Evolutionary conservation across 306 rosid genomes (phyloP), one percentile per base, ranked within the genome.

Genomic region (Prunus mume): DNA sequence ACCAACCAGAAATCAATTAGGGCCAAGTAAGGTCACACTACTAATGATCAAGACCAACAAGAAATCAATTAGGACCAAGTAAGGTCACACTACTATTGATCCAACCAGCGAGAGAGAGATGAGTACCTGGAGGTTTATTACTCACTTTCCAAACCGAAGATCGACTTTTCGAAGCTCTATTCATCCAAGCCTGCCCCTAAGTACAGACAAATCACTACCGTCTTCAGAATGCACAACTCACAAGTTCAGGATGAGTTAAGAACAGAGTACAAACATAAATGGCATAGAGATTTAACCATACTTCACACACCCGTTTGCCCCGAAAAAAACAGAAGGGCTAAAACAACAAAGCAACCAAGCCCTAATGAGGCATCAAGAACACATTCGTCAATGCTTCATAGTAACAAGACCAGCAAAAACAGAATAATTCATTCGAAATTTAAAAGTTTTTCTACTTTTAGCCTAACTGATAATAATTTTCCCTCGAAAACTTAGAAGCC

Each of bases 151-250:
- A 83, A 73, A 73, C 88, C 19, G 89, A 75, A 61, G 58, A 25
- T 58, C 91, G 86, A 55, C 25, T 34, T 82, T 70, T 88, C 10
- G 97, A 88, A 7, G 96, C 96, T 82, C 77, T 87, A 69, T 72
- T 78, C 60, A 90, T 87, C 98, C 98, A 93, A 83, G 80, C 82
- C 64, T 79, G 84, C 46, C 90, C 98, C 97, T 93, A 63, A 74
- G 46, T 27, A 58, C 17, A 67, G 4, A 55, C 30, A 54, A 68
- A 52, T 12, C 75, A 30, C 49, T 28, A 70, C 63, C 41, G 43
- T 55, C 62, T 52, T 82, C 78, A 76, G 65, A n/a, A 79, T 65
- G 25, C 76, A 60, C 27, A 30, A 13, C 50, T 72, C 67, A 9
- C 50, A 72, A 52, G 12, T 9, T 9, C 61, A 34, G 20, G 58